phyloP scores from a whole-genome alignment of 208 protist species.

The Acanthamoeba triangularis region DNA sequence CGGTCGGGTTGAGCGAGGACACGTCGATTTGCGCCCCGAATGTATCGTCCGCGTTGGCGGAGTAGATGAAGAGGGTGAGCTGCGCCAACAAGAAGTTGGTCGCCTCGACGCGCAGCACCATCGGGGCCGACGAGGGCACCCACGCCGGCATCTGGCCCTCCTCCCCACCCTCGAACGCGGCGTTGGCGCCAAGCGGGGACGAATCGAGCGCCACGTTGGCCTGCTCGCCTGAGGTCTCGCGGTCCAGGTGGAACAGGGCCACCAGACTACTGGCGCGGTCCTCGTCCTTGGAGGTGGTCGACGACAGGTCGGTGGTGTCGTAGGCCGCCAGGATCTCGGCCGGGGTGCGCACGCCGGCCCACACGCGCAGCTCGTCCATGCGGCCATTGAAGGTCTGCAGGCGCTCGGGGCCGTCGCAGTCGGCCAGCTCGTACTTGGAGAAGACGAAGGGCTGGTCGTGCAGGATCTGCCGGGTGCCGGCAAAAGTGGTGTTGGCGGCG shows the following conservation, averaged over 20 bases:
- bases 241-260: not conserved
- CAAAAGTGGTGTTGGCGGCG: not conserved
- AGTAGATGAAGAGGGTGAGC: not conserved
- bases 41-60: not conserved
- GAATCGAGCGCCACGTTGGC: not conserved
- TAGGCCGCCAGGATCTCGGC: not conserved
- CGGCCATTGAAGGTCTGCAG: not conserved
- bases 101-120: not conserved
- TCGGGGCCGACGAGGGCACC: not conserved
- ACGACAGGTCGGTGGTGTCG: too few relatives aligned
- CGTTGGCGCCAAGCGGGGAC: not conserved
- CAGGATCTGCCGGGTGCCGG: not conserved
- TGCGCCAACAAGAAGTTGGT: constrained; percentile 21
- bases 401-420: not conserved
- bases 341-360: not conserved
- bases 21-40: not conserved
- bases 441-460: constrained; percentile 37
- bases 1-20: not conserved
- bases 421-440: constrained; percentile 9
- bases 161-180: not conserved
- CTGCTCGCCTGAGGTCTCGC: not conserved
- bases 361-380: constrained; percentile 31
- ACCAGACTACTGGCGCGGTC: not conserved
- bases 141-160: not conserved
- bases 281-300: not conserved